Conservation (phyloP, 1,284 basidiomycete genomes). For the Bjerkandera adusta region DNA sequence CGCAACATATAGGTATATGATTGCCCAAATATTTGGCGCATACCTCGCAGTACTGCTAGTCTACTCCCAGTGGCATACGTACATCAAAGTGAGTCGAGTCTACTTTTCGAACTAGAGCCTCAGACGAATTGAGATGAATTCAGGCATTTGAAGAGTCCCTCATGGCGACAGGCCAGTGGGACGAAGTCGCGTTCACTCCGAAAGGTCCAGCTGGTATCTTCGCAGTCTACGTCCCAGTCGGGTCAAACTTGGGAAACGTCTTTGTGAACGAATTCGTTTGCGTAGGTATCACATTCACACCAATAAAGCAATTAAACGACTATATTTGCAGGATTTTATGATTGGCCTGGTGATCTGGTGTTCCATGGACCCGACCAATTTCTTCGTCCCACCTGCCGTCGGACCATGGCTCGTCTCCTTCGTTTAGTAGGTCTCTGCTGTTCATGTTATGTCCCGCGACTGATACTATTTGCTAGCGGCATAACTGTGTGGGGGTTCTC, state of each 20-base stretch:
- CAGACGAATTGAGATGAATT: slow-evolving; percentile 7
- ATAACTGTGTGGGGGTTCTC: too few species aligned
- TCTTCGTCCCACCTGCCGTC: slow-evolving; percentile 50
- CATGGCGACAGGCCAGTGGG: slow-evolving; percentile 37
- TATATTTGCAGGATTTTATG: slow-evolving; percentile 63
- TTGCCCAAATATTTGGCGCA: slow-evolving; percentile 60
- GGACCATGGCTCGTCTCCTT: slow-evolving; percentile 54
- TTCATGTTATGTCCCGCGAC: too few species aligned
- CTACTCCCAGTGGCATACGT: slow-evolving; percentile 58
- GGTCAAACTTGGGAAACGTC: slow-evolving; percentile 49
- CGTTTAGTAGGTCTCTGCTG: slow-evolving; percentile 58
- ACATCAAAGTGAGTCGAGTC: slow-evolving; percentile 42
- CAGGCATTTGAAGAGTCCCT: slow-evolving; percentile 42
- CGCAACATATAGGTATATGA: slow-evolving; percentile 49
- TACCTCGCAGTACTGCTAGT: slow-evolving; percentile 59
- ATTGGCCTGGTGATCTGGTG: slow-evolving; percentile 58
- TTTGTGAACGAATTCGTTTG: slow-evolving; percentile 68
- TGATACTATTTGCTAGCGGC: too few species aligned
- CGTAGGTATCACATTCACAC: slow-evolving; percentile 35
- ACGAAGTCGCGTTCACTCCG: slow-evolving; percentile 51
- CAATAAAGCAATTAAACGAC: background rate
- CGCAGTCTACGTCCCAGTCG: slow-evolving; percentile 48
- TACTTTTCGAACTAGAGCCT: too few species aligned
- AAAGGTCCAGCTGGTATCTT: slow-evolving; percentile 63
- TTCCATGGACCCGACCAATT: slow-evolving; percentile 59